Evolutionary conservation across 768 basidiomycete species (phyloP).

Genomic region (Leccinum olivaceopallidum): DNA sequence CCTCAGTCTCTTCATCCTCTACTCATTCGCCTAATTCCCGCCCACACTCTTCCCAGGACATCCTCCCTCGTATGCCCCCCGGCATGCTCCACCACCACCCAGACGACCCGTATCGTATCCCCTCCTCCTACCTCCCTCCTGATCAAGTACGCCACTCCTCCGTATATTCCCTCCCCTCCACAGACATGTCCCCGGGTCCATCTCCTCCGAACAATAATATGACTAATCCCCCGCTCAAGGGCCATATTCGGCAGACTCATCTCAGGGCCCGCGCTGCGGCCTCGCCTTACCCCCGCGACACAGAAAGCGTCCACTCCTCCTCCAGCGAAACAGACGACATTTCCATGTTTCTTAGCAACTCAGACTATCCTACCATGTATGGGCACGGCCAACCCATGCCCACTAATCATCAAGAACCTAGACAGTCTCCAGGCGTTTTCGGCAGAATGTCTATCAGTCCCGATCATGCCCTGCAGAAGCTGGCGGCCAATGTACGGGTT

Average conservation of each 20-base stretch:
- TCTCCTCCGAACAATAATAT: conserved; percentile 78
- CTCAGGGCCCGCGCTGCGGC: conserved; percentile 78
- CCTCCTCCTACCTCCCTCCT: conserved; percentile 48
- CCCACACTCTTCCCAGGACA: conserved; percentile 76
- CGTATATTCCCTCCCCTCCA: conserved; percentile 41
- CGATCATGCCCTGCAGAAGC: conserved; percentile 81
- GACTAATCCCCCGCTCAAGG: conserved; percentile 75
- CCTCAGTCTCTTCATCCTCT: conserved; percentile 75
- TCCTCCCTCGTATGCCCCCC: conserved; percentile 52
- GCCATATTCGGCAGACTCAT: conserved; percentile 72
- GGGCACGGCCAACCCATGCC: conserved; percentile 42
- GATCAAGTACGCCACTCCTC: conserved; percentile 50
- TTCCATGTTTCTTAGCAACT: conserved; percentile 66
- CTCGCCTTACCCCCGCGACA: conserved; percentile 84
- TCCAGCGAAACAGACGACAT: conserved; percentile 90
- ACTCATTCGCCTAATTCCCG: conserved; percentile 72
- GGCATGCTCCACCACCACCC: conserved; percentile 48
- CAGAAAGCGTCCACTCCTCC: conserved; percentile 84
- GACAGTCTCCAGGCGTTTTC: conserved; percentile 73
- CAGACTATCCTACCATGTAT: conserved; percentile 73
- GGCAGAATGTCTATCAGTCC: conserved; percentile 74
- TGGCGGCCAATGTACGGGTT: conserved; percentile 83
- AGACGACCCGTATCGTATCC: conserved; percentile 73
- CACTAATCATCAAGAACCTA: conserved; percentile 41
- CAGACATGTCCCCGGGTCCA: conserved; percentile 50